Evolutionary conservation across 352 stramenopile genomes (phyloP), one percentile per base, ranked within the genome.

Genomic region (Pythium folliculosum): DNA sequence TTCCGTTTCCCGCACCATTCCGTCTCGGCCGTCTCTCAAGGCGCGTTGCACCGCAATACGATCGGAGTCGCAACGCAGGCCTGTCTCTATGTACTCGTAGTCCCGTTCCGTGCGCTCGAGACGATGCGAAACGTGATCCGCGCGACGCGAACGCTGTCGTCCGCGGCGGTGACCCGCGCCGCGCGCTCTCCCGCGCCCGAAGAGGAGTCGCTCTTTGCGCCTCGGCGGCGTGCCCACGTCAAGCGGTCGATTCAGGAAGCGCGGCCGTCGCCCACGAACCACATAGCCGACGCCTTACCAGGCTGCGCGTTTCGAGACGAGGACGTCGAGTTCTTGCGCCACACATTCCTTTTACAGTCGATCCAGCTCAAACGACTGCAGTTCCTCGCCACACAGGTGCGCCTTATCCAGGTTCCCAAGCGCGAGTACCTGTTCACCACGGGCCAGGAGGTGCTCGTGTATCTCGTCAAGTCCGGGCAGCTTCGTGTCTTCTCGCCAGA

Each of bases 391-490:
- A 71, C 78, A 3, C 75, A 88, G 22, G n/a, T 82, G 19, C 69
- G 60, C 5, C 50, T 65, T 3, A 38, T 80, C 52, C 67, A 70
- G 21, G 60, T 86, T 12, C 55, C 61, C 9, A 70, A 72, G 38
- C 56, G 77, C 59, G 81, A 89, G 51, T 89, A 84, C 30, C 69
- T 89, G 27, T 88, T 86, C 63, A 88, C 78, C 2, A 74, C 72
- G 4, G 81, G 77, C 9, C 81, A 88, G 37, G 65, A 70, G 22
- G 76, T 81, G 6, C 49, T 61, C 5, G 69, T 86, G 1, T 89
- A 83, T 40, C 63, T 89, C 14, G 72, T 88, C 5, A 65, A 71
- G 22, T 72, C 63, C 0, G 78, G 81, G 16, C 77, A 86, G 62
- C 66, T 89, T 48, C 73, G 69, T 1, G 73, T 89, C 9, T 82